Evolutionary conservation across 2,329 filamentous ascomycete species (phyloP).

Genomic region (Microdochium nivale): DNA sequence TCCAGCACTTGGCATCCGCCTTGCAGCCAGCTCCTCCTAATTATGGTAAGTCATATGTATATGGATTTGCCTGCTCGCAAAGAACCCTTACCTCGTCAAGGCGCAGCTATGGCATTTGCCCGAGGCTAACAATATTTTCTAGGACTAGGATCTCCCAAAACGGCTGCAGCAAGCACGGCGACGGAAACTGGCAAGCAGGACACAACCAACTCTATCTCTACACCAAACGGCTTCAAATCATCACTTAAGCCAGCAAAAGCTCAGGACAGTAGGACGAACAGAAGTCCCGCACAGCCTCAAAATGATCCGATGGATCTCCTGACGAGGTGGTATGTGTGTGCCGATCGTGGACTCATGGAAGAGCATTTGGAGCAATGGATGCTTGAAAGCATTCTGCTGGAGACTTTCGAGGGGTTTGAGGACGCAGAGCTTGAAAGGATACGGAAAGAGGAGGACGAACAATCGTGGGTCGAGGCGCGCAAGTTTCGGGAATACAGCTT

Average conservation of each 20-base stretch:
- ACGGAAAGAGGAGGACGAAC: slow-evolving; percentile 38
- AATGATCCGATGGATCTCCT: slow-evolving; percentile 39
- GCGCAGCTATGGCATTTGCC: too few species aligned
- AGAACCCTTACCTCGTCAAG: too few species aligned
- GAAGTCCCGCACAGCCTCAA: slow-evolving; percentile 9
- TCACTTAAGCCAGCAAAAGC: slow-evolving; percentile 3
- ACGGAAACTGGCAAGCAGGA: not conserved
- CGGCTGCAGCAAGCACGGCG: too few species aligned
- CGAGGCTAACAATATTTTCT: too few species aligned
- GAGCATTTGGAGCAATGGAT: slow-evolving; percentile 36
- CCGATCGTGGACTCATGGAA: slow-evolving; percentile 43
- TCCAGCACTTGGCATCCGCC: not conserved
- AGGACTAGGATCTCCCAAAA: too few species aligned
- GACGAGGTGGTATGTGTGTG: slow-evolving; percentile 44
- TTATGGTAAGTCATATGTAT: not conserved
- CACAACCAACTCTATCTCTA: not conserved
- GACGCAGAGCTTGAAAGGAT: slow-evolving; percentile 30
- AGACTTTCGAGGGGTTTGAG: slow-evolving; percentile 30
- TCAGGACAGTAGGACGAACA: slow-evolving; percentile 3
- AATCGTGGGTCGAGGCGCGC: slow-evolving; percentile 35
- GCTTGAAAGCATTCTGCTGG: slow-evolving; percentile 33
- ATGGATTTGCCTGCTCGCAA: too few species aligned
- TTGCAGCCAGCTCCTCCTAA: not conserved
- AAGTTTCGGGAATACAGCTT: slow-evolving; percentile 41
- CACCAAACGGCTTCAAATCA: too few species aligned